Percentiles rank a stretch among this genome's conserved stretches.
Evolutionary conservation across 306 rosid species (phyloP).

Genomic region (Cicer arietinum): DNA sequence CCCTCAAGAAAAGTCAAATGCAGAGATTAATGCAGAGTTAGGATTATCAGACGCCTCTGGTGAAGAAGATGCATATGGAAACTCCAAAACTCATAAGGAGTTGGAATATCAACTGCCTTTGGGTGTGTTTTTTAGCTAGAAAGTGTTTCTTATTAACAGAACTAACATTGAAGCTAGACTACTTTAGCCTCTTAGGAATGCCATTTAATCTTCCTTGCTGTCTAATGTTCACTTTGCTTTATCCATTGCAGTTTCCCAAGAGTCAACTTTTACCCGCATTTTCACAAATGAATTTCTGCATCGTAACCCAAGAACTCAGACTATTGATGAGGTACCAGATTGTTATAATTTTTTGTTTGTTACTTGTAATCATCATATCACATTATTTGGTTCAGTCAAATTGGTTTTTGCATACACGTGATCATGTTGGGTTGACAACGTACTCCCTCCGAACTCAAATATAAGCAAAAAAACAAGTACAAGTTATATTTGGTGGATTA

Average conservation of each 20-base stretch:
- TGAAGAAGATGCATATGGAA: slow-evolving; percentile 79
- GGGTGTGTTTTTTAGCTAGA: slow-evolving; percentile 53
- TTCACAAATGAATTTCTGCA: slow-evolving; percentile 83
- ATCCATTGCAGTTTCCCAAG: slow-evolving; percentile 66
- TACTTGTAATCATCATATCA: slow-evolving; percentile 31
- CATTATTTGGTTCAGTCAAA: slow-evolving; percentile 38
- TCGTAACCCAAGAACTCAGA: slow-evolving; percentile 84
- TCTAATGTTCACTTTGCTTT: slow-evolving; percentile 43
- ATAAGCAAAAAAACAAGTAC: background rate
- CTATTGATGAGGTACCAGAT: slow-evolving; percentile 81
- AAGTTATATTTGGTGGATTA: background rate
- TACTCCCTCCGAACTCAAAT: background rate
- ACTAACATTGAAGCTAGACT: slow-evolving; percentile 32
- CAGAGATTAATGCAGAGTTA: slow-evolving; percentile 90
- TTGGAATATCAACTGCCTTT: slow-evolving; percentile 62
- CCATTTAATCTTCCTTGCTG: slow-evolving; percentile 22
- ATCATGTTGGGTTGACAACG: slow-evolving; percentile 12
- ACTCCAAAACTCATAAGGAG: slow-evolving; percentile 61
- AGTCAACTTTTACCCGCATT: slow-evolving; percentile 68
- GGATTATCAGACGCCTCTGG: slow-evolving; percentile 95
- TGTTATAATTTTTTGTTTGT: slow-evolving; percentile 39
- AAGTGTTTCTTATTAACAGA: background rate
- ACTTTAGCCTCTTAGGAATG: slow-evolving; percentile 31
- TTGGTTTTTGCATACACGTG: slow-evolving; percentile 30
- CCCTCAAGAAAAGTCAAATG: slow-evolving; percentile 97